phyloP scores from a whole-genome alignment of 768 basidiomycete species.

The Kwoniella botswanensis region DNA sequence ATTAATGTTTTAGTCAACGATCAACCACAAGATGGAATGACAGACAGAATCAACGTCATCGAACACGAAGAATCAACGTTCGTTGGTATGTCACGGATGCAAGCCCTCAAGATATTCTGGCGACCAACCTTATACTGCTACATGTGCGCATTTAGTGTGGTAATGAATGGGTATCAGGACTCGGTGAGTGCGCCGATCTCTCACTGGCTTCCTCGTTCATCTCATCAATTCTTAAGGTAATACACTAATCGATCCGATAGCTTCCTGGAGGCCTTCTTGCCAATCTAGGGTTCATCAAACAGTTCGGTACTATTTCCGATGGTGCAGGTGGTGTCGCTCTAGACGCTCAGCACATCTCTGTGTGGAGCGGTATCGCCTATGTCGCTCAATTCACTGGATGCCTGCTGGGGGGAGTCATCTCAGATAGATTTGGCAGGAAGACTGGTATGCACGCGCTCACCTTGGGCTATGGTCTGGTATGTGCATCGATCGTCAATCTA shows the following conservation, averaged over 20 bases:
- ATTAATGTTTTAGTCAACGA: conserved; percentile 7
- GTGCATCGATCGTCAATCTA: neutral
- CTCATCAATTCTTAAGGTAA: no score
- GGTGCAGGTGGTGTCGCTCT: conserved; percentile 4
- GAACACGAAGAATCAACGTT: conserved; percentile 15
- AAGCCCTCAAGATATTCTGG: conserved; percentile 13
- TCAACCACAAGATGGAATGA: neutral
- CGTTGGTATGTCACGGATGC: conserved; percentile 13
- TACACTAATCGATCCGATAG: no score
- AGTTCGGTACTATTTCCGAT: conserved; percentile 19
- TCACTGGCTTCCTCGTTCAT: no score
- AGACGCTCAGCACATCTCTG: conserved; percentile 27
- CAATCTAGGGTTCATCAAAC: conserved; percentile 24
- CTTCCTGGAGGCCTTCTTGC: conserved; percentile 16
- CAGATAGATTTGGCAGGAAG: conserved; percentile 31
- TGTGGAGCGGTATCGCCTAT: conserved; percentile 32
- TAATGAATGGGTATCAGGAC: conserved; percentile 16
- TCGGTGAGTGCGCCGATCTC: neutral
- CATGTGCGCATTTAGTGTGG: conserved; percentile 11
- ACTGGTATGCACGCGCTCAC: conserved; percentile 33
- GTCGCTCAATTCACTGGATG: conserved; percentile 14
- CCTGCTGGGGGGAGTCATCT: conserved; percentile 14
- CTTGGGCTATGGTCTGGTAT: conserved; percentile 8
- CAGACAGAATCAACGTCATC: conserved; percentile 1
- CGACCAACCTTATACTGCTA: conserved; percentile 6